A percentile compares a stretch with the other conserved stretches of the same genome.
Conservation (phyloP, 208 protist species). For the Balamuthia mandrillaris region DNA sequence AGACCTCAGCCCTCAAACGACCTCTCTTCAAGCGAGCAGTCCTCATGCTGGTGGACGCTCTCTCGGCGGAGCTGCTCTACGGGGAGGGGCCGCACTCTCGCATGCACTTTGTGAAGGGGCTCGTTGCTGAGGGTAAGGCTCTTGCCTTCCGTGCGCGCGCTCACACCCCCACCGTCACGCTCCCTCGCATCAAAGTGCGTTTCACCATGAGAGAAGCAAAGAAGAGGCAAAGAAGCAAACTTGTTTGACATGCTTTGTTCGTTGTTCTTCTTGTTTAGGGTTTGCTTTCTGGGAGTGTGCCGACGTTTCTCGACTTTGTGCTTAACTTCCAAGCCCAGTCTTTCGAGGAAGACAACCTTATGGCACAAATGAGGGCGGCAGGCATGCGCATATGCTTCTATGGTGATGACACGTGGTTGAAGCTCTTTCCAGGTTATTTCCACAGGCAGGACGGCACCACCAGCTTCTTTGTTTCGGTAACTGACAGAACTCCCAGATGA, state of each 20-base stretch:
- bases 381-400: background rate
- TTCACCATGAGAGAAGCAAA: background rate
- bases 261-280: background rate
- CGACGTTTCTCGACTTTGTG: slow-evolving; percentile 39
- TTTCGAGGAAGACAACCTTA: slow-evolving; percentile 36
- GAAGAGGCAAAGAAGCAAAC: no score
- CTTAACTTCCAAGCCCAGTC: slow-evolving; percentile 6
- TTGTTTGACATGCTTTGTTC: background rate
- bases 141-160: no score
- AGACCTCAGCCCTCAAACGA: no score
- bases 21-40: no score
- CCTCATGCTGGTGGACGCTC: no score
- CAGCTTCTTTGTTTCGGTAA: slow-evolving; percentile 42
- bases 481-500: no score
- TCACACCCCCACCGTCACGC: background rate
- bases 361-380: background rate
- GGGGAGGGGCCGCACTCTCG: no score
- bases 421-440: slow-evolving; percentile 35
- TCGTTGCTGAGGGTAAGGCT: no score
- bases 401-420: slow-evolving; percentile 58
- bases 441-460: slow-evolving; percentile 24
- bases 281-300: no score
- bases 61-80: no score
- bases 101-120: no score
- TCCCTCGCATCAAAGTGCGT: background rate